Percentiles rank a stretch among this genome's conserved stretches.
Conservation (phyloP, 2,329 filamentous ascomycete genomes). For the Rhynchosporium secalis region DNA sequence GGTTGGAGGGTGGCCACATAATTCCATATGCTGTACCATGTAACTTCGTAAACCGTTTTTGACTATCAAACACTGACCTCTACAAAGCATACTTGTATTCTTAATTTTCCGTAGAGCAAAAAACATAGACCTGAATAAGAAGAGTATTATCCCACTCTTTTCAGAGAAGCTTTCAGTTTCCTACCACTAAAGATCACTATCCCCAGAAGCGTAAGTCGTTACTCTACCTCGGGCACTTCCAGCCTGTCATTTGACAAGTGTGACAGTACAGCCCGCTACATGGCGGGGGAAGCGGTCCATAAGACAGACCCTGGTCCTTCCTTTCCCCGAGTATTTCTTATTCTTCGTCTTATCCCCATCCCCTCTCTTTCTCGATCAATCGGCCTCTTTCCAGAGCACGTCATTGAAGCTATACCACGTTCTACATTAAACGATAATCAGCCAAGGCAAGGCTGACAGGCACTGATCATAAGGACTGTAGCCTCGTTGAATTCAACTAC, state of each 20-base stretch:
- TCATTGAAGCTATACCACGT: conserved; percentile 17
- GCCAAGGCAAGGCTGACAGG: conserved; percentile 7
- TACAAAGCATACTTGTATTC: no score
- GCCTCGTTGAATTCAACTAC: conserved; percentile 8
- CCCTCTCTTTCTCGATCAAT: conserved; percentile 9
- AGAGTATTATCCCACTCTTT: not conserved
- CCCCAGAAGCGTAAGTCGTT: conserved; percentile 1
- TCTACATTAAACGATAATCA: not conserved
- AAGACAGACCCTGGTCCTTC: conserved; percentile 13
- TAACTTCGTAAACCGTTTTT: no score
- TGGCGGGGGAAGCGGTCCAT: not conserved
- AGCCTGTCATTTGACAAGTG: conserved; percentile 14
- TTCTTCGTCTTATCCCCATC: not conserved
- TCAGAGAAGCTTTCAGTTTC: not conserved
- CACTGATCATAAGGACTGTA: not conserved
- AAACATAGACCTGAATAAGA: not conserved
- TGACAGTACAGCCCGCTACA: not conserved
- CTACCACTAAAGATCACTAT: not conserved
- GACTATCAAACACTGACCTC: no score
- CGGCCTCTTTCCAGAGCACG: conserved; percentile 18
- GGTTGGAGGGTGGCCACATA: no score
- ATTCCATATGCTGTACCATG: no score
- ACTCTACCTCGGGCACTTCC: conserved; percentile 8
- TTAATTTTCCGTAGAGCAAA: not conserved
- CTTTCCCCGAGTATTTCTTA: not conserved